A percentile compares a stretch with the other conserved stretches of the same genome.
These are phyloP conservation scores for Cyberlindnera amylophila DNA, from an alignment of 805 yeast species.

Conservation along the genomic window DNA sequence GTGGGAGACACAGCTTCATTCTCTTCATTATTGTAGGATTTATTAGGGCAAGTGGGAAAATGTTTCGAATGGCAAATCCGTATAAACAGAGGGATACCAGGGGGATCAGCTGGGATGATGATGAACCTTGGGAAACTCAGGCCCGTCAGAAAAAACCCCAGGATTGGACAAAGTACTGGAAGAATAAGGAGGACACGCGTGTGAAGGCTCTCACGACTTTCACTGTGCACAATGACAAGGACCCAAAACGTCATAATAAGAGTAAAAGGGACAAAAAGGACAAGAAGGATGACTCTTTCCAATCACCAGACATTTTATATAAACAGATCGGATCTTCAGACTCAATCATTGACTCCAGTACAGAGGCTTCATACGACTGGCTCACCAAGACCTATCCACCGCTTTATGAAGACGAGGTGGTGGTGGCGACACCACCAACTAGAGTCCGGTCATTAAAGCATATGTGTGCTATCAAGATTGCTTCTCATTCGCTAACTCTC, in stretches of 20 bases:
- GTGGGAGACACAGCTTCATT: constrained; percentile 5
- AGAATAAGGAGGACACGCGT: not conserved
- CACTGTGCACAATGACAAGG: not conserved
- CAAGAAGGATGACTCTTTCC: not conserved
- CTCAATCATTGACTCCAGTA: constrained; percentile 15
- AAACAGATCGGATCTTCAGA: constrained; percentile 21
- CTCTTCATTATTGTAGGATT: not conserved
- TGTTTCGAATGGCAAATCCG: constrained; percentile 11
- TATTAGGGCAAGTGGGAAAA: not conserved
- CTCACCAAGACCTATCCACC: constrained; percentile 11
- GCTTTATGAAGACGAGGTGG: not conserved
- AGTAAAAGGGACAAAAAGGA: not conserved
- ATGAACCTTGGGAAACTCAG: constrained; percentile 7
- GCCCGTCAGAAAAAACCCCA: not conserved
- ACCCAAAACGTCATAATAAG: not conserved
- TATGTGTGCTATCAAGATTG: constrained; percentile 26
- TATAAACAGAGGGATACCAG: not conserved
- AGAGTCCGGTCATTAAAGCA: constrained; percentile 23
- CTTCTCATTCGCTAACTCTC: constrained; percentile 23
- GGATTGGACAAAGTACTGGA: constrained; percentile 1
- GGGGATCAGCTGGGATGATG: constrained; percentile 10
- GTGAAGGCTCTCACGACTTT: not conserved
- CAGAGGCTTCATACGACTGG: constrained; percentile 22
- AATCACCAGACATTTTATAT: constrained; percentile 10
- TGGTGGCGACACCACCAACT: constrained; percentile 10